Percentiles rank a stretch among this genome's conserved stretches.
phyloP scores from a whole-genome alignment of 2,329 filamentous ascomycete species.

The Exophiala calicioides region DNA sequence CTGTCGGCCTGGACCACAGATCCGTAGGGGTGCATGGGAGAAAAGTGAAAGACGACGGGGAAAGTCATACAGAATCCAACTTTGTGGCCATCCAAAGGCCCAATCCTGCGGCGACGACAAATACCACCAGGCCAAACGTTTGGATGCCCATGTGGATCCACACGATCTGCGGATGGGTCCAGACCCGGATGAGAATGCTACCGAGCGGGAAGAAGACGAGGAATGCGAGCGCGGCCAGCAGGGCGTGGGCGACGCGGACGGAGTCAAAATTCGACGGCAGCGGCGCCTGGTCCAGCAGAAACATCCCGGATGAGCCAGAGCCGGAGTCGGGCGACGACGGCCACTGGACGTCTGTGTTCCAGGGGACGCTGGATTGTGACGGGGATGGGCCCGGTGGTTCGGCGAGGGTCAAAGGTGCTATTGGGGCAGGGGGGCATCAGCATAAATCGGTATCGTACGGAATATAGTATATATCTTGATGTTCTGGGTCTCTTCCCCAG shows the following conservation, averaged over 20 bases:
- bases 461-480: no score
- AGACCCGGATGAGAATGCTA: constrained; percentile 32
- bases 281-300: background rate
- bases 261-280: constrained; percentile 16
- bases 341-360: background rate
- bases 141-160: constrained; percentile 33
- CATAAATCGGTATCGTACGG: no score
- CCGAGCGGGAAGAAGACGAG: constrained; percentile 35
- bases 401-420: constrained; percentile 2
- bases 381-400: constrained; percentile 4
- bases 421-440: no score
- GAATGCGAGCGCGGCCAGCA: constrained; percentile 32
- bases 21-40: no score
- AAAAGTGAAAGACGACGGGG: no score
- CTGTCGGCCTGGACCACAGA: no score
- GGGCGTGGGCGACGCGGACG: constrained; percentile 29
- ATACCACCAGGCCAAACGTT: constrained; percentile 28
- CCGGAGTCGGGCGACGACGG: background rate
- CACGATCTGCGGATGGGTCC: constrained; percentile 23
- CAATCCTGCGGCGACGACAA: constrained; percentile 31
- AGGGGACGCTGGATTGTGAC: constrained; percentile 8
- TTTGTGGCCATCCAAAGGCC: constrained; percentile 34
- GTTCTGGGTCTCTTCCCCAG: no score
- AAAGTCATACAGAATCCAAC: constrained; percentile 15
- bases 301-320: background rate